phyloP scores from a whole-genome alignment of 805 yeast species.

The Ogataea henricii region DNA sequence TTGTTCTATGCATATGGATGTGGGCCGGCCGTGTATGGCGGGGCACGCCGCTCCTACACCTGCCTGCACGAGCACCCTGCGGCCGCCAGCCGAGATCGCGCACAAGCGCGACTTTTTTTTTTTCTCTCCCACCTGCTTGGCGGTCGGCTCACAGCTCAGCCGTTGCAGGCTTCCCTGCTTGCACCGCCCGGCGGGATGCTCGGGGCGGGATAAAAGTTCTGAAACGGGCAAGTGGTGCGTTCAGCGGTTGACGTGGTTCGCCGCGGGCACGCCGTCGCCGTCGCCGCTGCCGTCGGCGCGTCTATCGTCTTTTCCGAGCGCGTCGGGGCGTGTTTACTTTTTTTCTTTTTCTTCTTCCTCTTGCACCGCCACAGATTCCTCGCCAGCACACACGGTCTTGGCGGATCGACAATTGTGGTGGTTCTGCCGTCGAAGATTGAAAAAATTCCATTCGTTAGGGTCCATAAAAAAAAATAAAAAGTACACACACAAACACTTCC shows the following conservation, averaged over 20 bases:
- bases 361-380: background rate
- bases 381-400: background rate
- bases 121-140: background rate
- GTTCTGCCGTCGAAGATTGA: conserved; percentile 3
- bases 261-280: background rate
- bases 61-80: background rate
- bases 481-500: background rate
- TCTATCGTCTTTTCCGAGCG: conserved; percentile 2
- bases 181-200: conserved; percentile 7
- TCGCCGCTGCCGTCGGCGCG: too few species aligned
- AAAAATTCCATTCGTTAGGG: conserved; percentile 4
- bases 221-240: background rate
- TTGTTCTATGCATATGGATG: conserved; percentile 4
- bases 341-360: background rate
- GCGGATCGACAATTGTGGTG: background rate
- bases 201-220: background rate
- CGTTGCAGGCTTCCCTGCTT: background rate
- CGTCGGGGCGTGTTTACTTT: background rate
- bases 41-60: conserved; percentile 3
- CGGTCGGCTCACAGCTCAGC: conserved; percentile 6
- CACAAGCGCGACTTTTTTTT: conserved; percentile 5
- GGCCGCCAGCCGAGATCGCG: conserved; percentile 8
- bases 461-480: background rate
- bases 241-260: background rate
- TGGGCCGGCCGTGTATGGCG: conserved; percentile 1